Evolutionary conservation across 495 filamentous ascomycete genomes (phyloP), one percentile per base, ranked within the genome.

Genomic region (Jackrogersella multiformis): DNA sequence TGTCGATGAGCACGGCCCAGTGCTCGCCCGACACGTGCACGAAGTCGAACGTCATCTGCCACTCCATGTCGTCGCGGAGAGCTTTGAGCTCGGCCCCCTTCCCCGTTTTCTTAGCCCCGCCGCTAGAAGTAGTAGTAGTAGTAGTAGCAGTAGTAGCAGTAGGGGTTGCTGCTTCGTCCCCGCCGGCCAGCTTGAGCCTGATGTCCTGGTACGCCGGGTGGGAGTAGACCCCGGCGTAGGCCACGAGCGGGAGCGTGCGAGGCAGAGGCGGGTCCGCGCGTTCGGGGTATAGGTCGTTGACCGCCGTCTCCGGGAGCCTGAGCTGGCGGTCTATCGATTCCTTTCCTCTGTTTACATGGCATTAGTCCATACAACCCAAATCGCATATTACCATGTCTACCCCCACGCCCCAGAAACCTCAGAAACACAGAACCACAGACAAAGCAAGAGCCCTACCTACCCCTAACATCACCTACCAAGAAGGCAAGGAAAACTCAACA

Each of bases 171-270:
- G n/a, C n/a, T n/a, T n/a, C n/a, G 20, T 28, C 49, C 35, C 52
- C 34, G 9, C 59, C 55, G 9, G 39, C 39, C 1, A 77, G 54
- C 24, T 58, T 41, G 7, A 82, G 34, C 4, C 71, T 79, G 21
- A 84, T 41, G 28, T 76, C 74, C 35, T 71, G 75, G 58, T 83
- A 82, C 1, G 56, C 81, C 1, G 74, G 75, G 48, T 85, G 75
- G 35, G 36, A 73, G 61, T 82, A 85, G 9, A 70, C 79, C 0
- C 82, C 82, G 2, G 66, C 56, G 46, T 83, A 81, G 8, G 56
- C 55, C 32, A 60, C 52, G 7, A 82, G 52, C 0, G 77, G 67
- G 10, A 80, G 60, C 13, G 75, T 51, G 0, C 59, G 69, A 1
- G 77, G 77, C 10, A 80, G 21, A 1, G 69, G 66, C 1, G 74